Evolutionary conservation across 148 eudicot genomes (phyloP).

Genomic region (Selenicereus undatus): DNA sequence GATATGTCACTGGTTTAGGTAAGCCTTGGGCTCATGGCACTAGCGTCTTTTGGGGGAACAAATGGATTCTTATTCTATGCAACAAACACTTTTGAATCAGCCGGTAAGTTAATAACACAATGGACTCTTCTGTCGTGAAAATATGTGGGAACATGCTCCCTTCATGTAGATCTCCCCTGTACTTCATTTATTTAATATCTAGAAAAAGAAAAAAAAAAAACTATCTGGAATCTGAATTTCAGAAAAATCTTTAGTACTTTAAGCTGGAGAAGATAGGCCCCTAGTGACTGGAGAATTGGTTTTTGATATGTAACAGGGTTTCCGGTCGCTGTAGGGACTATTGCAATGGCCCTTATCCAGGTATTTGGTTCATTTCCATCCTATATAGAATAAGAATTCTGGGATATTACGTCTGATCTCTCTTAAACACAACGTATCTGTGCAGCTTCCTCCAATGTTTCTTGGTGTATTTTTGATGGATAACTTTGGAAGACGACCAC

Average conservation of each 20-base stretch:
- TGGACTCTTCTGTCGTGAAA: not conserved
- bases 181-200: no score
- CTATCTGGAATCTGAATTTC: not conserved
- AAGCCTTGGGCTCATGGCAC: constrained; percentile 46
- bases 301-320: constrained; percentile 38
- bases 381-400: not conserved
- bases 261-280: not conserved
- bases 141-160: no score
- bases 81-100: constrained; percentile 41
- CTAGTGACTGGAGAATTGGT: not conserved
- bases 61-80: constrained; percentile 58
- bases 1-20: constrained; percentile 30
- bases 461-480: constrained; percentile 47
- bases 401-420: not conserved
- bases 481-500: constrained; percentile 45
- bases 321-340: constrained; percentile 43
- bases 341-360: constrained; percentile 59
- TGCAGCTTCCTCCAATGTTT: constrained; percentile 44
- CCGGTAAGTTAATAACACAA: constrained; percentile 38
- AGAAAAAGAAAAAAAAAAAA: no score
- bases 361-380: constrained; percentile 18
- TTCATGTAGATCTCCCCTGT: no score
- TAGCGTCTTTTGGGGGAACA: constrained; percentile 48
- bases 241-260: not conserved
- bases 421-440: not conserved